These are phyloP conservation scores for Hypoxylon fuscum DNA, from an alignment of 495 filamentous ascomycete genomes.

Conservation along the genomic window DNA sequence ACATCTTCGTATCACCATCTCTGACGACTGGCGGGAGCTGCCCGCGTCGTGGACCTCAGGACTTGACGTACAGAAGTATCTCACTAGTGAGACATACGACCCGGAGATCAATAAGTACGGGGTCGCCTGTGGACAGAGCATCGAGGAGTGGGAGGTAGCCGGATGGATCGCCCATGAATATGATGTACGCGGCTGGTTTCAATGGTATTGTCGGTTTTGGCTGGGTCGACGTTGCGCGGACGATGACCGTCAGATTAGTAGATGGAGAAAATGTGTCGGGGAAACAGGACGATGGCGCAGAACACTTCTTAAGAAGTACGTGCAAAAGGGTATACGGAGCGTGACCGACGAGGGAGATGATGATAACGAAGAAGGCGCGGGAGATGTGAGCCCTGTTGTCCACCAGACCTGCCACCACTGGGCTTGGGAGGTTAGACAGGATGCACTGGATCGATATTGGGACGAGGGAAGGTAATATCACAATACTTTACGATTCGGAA, in stretches of 20 bases:
- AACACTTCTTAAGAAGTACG: slow-evolving; percentile 57
- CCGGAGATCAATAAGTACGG: slow-evolving; percentile 59
- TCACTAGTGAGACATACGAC: slow-evolving; percentile 48
- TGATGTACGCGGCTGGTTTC: slow-evolving; percentile 61
- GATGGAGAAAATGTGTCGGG: slow-evolving; percentile 59
- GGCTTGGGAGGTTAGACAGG: slow-evolving; percentile 58
- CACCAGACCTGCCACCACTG: slow-evolving; percentile 63
- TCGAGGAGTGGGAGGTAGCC: slow-evolving; percentile 60
- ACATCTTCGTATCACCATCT: slow-evolving; percentile 48
- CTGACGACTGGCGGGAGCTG: slow-evolving; percentile 54
- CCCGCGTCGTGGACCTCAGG: slow-evolving; percentile 51
- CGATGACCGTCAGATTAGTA: slow-evolving; percentile 57
- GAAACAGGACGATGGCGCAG: slow-evolving; percentile 57
- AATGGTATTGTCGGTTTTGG: slow-evolving; percentile 62
- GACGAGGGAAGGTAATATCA: slow-evolving; percentile 31
- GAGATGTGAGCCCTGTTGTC: slow-evolving; percentile 60
- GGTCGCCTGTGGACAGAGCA: slow-evolving; percentile 57
- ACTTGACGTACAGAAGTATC: slow-evolving; percentile 45
- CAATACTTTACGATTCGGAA: not conserved
- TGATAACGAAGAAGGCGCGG: slow-evolving; percentile 42
- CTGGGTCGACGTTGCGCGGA: slow-evolving; percentile 57
- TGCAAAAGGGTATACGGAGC: slow-evolving; percentile 50
- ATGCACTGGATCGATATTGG: slow-evolving; percentile 56
- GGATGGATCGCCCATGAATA: slow-evolving; percentile 59
- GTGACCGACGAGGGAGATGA: slow-evolving; percentile 57